A percentile compares a stretch with the other conserved stretches of the same genome.
Evolutionary conservation across 2,329 filamentous ascomycete species (phyloP).

Genomic region (Elsinoe batatas): DNA sequence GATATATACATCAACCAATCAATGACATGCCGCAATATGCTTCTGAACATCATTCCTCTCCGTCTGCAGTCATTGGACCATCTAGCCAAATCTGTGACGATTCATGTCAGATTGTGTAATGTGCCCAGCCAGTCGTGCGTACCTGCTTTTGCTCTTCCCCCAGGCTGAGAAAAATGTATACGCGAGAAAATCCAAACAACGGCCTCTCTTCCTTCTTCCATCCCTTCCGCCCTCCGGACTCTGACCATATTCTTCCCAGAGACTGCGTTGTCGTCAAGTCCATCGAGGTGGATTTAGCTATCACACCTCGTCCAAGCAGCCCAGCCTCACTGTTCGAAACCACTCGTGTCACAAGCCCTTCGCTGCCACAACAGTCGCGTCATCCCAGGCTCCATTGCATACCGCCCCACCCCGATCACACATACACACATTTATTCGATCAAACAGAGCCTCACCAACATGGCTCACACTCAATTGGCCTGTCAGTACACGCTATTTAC

Average conservation of each 20-base stretch:
- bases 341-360: slow-evolving; percentile 4
- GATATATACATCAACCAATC: not conserved
- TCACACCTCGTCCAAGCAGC: slow-evolving; percentile 24
- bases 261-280: slow-evolving; percentile 15
- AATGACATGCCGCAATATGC: not conserved
- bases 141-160: not conserved
- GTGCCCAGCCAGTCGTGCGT: not conserved
- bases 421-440: not conserved
- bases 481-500: slow-evolving; percentile 41
- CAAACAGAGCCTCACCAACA: slow-evolving; percentile 71
- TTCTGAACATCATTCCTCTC: not conserved
- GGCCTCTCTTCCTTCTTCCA: not conserved
- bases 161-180: slow-evolving; percentile 11
- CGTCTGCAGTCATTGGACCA: not conserved
- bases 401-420: not conserved
- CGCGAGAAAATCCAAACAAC: slow-evolving; percentile 8
- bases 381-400: slow-evolving; percentile 1
- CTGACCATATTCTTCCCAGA: slow-evolving; percentile 5
- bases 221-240: slow-evolving; percentile 6
- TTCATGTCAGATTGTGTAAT: not conserved
- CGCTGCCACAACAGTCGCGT: slow-evolving; percentile 5
- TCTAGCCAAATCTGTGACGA: not conserved
- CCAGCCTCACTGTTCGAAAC: slow-evolving; percentile 7
- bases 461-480: slow-evolving; percentile 90
- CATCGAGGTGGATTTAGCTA: slow-evolving; percentile 28